A percentile compares a stretch with the other conserved stretches of the same genome.
These are phyloP conservation scores for Eutypa lata DNA, from an alignment of 2,329 filamentous ascomycete genomes.

Conservation along the genomic window DNA sequence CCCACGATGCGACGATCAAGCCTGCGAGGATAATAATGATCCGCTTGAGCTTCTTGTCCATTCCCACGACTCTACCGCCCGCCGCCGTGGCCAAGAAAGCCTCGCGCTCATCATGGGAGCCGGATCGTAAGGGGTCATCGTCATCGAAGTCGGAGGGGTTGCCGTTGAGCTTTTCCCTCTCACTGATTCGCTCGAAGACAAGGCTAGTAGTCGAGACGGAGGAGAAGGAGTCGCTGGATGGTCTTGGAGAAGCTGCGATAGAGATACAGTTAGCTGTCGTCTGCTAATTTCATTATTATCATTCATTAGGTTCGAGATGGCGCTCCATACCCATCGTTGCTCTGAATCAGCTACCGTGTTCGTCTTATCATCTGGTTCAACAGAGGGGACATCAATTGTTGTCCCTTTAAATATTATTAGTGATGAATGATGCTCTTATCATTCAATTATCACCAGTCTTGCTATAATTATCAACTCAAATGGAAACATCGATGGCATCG, in stretches of 20 bases:
- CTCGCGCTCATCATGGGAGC: constrained; percentile 43
- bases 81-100: constrained; percentile 46
- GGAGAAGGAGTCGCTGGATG: constrained; percentile 61
- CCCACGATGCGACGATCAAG: constrained; percentile 65
- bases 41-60: constrained; percentile 64
- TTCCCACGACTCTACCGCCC: constrained; percentile 45
- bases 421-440: too few relatives aligned
- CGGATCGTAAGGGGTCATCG: constrained; percentile 43
- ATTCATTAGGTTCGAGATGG: neutral
- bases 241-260: constrained; percentile 30
- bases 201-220: constrained; percentile 81
- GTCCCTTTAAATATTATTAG: too few relatives aligned
- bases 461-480: too few relatives aligned
- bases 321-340: neutral
- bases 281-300: neutral
- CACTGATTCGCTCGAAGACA: constrained; percentile 73
- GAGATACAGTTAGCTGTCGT: constrained; percentile 6
- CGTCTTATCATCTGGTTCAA: too few relatives aligned
- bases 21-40: constrained; percentile 58
- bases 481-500: too few relatives aligned
- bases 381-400: too few relatives aligned
- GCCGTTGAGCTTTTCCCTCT: constrained; percentile 40
- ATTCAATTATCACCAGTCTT: too few relatives aligned
- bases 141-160: constrained; percentile 39
- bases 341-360: neutral